phyloP scores from a whole-genome alignment of 257 asterid genomes.

The Hygrophila difformis region DNA sequence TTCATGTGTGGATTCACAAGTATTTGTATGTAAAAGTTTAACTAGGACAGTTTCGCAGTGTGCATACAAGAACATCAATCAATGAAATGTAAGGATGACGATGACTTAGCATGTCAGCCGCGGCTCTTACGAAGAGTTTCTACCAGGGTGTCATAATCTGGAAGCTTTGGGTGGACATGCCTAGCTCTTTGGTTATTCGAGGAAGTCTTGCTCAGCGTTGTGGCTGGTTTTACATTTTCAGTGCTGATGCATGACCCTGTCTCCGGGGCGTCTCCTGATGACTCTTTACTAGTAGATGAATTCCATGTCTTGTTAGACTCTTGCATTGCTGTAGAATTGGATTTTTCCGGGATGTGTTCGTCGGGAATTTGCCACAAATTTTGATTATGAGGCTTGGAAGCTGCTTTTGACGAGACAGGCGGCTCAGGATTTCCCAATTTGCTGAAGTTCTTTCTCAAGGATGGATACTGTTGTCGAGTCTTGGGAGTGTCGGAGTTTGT shows the following conservation, averaged over 20 bases:
- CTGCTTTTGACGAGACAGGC: slow-evolving; percentile 15
- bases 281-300: slow-evolving; percentile 19
- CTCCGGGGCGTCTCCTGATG: slow-evolving; percentile 17
- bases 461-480: slow-evolving; percentile 18
- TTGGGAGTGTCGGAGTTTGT: slow-evolving; percentile 9
- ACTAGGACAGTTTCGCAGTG: too few species aligned
- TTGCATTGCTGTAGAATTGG: slow-evolving; percentile 12
- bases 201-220: slow-evolving; percentile 20
- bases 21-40: too few species aligned
- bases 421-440: slow-evolving; percentile 6
- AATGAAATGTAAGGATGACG: too few species aligned
- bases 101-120: too few species aligned
- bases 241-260: slow-evolving; percentile 12
- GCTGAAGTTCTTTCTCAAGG: slow-evolving; percentile 16
- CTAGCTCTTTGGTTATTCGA: slow-evolving; percentile 38
- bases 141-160: slow-evolving; percentile 60
- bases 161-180: slow-evolving; percentile 90
- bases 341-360: slow-evolving; percentile 19
- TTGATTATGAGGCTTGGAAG: slow-evolving; percentile 7
- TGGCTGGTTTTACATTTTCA: slow-evolving; percentile 23
- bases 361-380: slow-evolving; percentile 8
- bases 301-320: slow-evolving; percentile 19
- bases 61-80: too few species aligned
- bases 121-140: slow-evolving; percentile 39
- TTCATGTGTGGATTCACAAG: too few species aligned